phyloP scores from a whole-genome alignment of 2,329 filamentous ascomycete species.

The Aspergillus sp. region DNA sequence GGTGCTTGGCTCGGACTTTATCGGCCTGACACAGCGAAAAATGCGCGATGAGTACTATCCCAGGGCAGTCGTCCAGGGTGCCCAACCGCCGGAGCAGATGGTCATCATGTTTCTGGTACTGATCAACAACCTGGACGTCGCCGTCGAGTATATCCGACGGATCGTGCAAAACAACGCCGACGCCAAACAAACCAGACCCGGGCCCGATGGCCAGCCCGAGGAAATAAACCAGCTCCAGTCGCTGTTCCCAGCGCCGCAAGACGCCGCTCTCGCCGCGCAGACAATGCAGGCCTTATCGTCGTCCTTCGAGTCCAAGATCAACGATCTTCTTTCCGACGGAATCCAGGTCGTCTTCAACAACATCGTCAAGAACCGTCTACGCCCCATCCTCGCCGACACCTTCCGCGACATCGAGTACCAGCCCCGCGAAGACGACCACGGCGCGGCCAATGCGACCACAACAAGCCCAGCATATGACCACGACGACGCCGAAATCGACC shows the following conservation, averaged over 20 bases:
- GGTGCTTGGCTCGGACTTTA: slow-evolving; percentile 79
- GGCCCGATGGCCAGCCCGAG: slow-evolving; percentile 11
- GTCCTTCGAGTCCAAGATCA: slow-evolving; percentile 67
- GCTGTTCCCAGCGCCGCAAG: slow-evolving; percentile 71
- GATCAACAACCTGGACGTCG: slow-evolving; percentile 90
- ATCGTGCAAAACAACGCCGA: slow-evolving; percentile 65
- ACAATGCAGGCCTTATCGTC: slow-evolving; percentile 60
- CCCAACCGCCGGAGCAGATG: slow-evolving; percentile 75
- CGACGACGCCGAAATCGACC: slow-evolving; percentile 19
- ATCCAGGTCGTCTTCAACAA: slow-evolving; percentile 78
- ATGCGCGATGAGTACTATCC: slow-evolving; percentile 97
- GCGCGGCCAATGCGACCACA: no score
- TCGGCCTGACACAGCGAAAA: slow-evolving; percentile 93
- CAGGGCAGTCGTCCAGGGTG: slow-evolving; percentile 65
- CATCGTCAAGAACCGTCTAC: slow-evolving; percentile 74
- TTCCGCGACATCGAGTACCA: slow-evolving; percentile 90
- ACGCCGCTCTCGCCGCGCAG: slow-evolving; percentile 59
- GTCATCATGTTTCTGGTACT: slow-evolving; percentile 84
- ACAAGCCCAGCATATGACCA: slow-evolving; percentile 4
- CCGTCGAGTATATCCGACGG: slow-evolving; percentile 79
- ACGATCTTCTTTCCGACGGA: slow-evolving; percentile 73
- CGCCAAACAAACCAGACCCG: slow-evolving; percentile 14
- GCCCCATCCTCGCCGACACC: slow-evolving; percentile 74
- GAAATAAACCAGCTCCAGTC: slow-evolving; percentile 41
- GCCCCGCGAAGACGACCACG: slow-evolving; percentile 48